Evolutionary conservation across 257 asterid genomes (phyloP), one percentile per base, ranked within the genome.

Genomic region (Przewalskia tangutica): DNA sequence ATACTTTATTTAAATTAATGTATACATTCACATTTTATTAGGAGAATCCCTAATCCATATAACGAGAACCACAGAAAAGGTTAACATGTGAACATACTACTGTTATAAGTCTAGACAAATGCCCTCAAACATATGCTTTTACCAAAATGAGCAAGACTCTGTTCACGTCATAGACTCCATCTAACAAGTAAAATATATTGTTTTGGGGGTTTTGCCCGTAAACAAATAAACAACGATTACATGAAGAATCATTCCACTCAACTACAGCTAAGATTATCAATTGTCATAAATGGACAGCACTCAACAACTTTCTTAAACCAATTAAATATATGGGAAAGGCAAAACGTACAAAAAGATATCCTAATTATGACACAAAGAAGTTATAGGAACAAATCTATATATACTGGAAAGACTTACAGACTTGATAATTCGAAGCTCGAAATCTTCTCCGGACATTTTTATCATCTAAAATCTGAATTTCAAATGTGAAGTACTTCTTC

Each of bases 341-440:
- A 23, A 7, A 20, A 50, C 50, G 38, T 13, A 73, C 60, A 46
- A 73, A 12, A 73, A 12, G 23, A 75, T 23, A 50, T 7, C 34
- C 44, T 12, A 6, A 48, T 50, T 75, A 75, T 7, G 46, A 53
- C 62, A 75, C 44, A 75, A 75, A 6, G 11, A 75, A 10, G 48
- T 46, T 63, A 3, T 13, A 17, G 83, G 42, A 42, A 81, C 83
- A 48, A 40, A 14, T 20, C 2, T 67, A 53, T 85, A 83, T 79
- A 85, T 59, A 68, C 60, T 38, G 83, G 94, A 79, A 68, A 81
- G 88, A 92, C 97, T 94, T 92, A 94, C 99, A 90, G 92, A 95
- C 98, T 92, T 95, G 98, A 92, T 86, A 94, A 88, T 94, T 95
- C 87, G 99, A 95, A 88, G 99, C 97, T 77, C 99, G 97, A 79